Percentiles rank a stretch among this genome's conserved stretches.
phyloP scores from a whole-genome alignment of 1,284 basidiomycete genomes.

The Pseudozyma flocculosa region DNA sequence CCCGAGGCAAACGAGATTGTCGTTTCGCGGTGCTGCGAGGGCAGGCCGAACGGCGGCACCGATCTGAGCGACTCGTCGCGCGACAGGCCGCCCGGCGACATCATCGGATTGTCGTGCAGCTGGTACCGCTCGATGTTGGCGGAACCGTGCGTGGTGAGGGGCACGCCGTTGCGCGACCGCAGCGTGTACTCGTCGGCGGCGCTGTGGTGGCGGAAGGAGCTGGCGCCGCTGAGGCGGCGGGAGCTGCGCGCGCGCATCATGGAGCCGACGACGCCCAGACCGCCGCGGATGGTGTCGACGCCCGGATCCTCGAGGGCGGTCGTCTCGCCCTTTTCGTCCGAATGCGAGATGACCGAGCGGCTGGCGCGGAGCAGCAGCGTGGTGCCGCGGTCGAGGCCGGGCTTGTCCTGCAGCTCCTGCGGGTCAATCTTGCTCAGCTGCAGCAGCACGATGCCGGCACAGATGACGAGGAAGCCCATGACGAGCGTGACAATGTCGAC shows the following conservation, averaged over 20 bases:
- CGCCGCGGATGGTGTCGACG: slow-evolving; percentile 55
- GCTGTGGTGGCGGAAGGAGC: slow-evolving; percentile 35
- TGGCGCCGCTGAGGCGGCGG: slow-evolving; percentile 29
- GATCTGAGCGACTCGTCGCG: slow-evolving; percentile 1
- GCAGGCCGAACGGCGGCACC: slow-evolving; percentile 6
- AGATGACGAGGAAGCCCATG: slow-evolving; percentile 78
- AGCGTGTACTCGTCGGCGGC: slow-evolving; percentile 39
- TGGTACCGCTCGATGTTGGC: slow-evolving; percentile 43
- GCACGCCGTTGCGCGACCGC: slow-evolving; percentile 12
- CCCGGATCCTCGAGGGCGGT: slow-evolving; percentile 53
- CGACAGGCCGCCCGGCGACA: slow-evolving; percentile 19
- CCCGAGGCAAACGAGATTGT: slow-evolving; percentile 35
- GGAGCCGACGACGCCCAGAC: slow-evolving; percentile 54
- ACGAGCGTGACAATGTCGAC: slow-evolving; percentile 73
- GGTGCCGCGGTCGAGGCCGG: slow-evolving; percentile 48
- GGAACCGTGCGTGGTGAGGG: slow-evolving; percentile 24
- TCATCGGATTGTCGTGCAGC: slow-evolving; percentile 45
- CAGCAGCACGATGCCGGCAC: slow-evolving; percentile 83
- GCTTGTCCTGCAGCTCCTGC: slow-evolving; percentile 45
- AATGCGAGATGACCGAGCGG: slow-evolving; percentile 36
- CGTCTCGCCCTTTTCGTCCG: slow-evolving; percentile 22
- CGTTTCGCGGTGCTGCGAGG: slow-evolving; percentile 13
- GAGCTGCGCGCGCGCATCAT: slow-evolving; percentile 54
- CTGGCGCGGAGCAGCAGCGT: slow-evolving; percentile 51
- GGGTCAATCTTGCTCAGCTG: slow-evolving; percentile 81